These are phyloP conservation scores for Colletotrichum viniferum DNA, from an alignment of 2,329 filamentous ascomycete genomes.

Conservation along the genomic window DNA sequence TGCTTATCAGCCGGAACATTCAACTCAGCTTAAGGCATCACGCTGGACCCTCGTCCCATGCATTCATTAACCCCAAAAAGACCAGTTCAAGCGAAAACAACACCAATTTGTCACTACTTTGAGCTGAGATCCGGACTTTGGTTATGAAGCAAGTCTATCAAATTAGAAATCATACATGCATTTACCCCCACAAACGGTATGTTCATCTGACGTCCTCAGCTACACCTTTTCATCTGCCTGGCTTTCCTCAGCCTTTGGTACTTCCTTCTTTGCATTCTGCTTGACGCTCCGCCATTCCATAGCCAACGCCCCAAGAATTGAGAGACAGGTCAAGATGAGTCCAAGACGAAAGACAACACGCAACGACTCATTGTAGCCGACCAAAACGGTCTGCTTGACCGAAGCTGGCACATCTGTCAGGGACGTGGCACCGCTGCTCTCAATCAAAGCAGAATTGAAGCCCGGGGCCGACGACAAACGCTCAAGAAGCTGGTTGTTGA, in stretches of 20 bases:
- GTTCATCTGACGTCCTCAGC: background rate
- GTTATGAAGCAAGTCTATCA: background rate
- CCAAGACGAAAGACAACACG: slow-evolving; percentile 59
- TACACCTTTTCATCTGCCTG: background rate
- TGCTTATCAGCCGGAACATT: background rate
- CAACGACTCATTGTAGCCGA: slow-evolving; percentile 62
- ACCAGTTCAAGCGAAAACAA: background rate
- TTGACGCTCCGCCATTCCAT: slow-evolving; percentile 57
- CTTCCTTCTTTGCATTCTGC: background rate
- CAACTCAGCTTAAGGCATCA: background rate
- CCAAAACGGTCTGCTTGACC: slow-evolving; percentile 4
- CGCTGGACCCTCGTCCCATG: background rate
- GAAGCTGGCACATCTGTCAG: background rate
- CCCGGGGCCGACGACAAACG: slow-evolving; percentile 39
- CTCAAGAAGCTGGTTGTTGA: slow-evolving; percentile 49
- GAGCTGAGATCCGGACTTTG: background rate
- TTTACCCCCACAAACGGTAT: background rate
- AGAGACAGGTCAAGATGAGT: slow-evolving; percentile 51
- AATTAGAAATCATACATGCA: background rate
- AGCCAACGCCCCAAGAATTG: slow-evolving; percentile 51
- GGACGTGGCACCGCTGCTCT: slow-evolving; percentile 39
- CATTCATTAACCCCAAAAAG: background rate
- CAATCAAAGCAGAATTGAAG: slow-evolving; percentile 34
- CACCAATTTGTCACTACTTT: background rate
- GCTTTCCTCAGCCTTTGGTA: background rate